Evolutionary conservation across 169 alveolate species (phyloP).

Genomic region (Plasmodium cynomolgi): DNA sequence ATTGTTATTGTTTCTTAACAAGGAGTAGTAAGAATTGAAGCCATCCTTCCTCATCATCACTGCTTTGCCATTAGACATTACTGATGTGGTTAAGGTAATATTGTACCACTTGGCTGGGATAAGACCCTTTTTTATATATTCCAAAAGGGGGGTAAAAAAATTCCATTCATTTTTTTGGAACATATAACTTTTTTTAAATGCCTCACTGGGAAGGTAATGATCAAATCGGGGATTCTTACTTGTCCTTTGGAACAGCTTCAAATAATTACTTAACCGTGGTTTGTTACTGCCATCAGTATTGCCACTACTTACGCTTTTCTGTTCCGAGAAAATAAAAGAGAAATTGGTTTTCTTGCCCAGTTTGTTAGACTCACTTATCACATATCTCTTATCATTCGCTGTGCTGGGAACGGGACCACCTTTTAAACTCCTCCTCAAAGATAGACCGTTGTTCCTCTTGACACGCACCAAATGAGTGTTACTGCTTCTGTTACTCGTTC

Average conservation of each 20-base stretch:
- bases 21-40: neutral
- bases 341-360: neutral
- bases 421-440: neutral
- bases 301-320: neutral
- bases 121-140: neutral
- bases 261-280: neutral
- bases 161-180: neutral
- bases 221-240: neutral
- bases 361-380: neutral
- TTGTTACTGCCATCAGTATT: neutral
- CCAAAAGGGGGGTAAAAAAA: neutral
- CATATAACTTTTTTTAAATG: neutral
- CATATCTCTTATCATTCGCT: neutral
- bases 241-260: neutral
- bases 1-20: constrained; percentile 8
- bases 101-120: neutral
- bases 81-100: neutral
- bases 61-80: neutral
- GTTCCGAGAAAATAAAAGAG: neutral
- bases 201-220: neutral
- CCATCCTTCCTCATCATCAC: neutral
- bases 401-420: neutral
- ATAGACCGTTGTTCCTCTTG: neutral
- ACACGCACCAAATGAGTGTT: neutral
- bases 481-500: neutral